Evolutionary conservation across 306 rosid genomes (phyloP).

Genomic region (Malus fusca): DNA sequence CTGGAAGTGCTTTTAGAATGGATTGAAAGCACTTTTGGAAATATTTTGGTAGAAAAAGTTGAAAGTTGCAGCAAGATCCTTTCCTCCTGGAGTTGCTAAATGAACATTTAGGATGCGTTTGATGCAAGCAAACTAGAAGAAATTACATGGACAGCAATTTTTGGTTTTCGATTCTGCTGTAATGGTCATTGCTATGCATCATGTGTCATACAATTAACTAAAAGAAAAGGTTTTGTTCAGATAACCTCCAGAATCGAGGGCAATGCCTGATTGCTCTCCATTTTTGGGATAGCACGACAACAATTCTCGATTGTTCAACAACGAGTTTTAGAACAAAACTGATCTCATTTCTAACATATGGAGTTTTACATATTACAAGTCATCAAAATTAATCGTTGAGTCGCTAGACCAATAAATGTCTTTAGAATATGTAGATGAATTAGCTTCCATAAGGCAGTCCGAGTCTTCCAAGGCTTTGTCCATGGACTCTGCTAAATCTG

Average conservation of each 20-base stretch:
- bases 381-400: conserved; percentile 43
- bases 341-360: conserved; percentile 3
- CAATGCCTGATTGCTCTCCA: too few species aligned
- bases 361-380: conserved; percentile 31
- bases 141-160: background rate
- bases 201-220: too few species aligned
- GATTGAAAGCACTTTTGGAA: background rate
- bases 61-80: too few species aligned
- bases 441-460: conserved; percentile 13
- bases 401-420: conserved; percentile 45
- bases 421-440: conserved; percentile 18
- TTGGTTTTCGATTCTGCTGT: too few species aligned
- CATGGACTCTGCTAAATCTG: conserved; percentile 51
- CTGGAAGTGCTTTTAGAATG: too few species aligned
- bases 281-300: background rate
- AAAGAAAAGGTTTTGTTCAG: too few species aligned
- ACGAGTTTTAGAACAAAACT: background rate
- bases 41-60: too few species aligned
- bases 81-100: too few species aligned
- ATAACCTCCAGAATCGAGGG: too few species aligned
- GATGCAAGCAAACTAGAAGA: background rate
- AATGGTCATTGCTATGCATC: too few species aligned
- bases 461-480: conserved; percentile 38
- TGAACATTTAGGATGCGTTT: too few species aligned
- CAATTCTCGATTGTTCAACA: too few species aligned